Conservation (phyloP, 2,329 filamentous ascomycete species). For the Stagonosporopsis cucurbitacearum region DNA sequence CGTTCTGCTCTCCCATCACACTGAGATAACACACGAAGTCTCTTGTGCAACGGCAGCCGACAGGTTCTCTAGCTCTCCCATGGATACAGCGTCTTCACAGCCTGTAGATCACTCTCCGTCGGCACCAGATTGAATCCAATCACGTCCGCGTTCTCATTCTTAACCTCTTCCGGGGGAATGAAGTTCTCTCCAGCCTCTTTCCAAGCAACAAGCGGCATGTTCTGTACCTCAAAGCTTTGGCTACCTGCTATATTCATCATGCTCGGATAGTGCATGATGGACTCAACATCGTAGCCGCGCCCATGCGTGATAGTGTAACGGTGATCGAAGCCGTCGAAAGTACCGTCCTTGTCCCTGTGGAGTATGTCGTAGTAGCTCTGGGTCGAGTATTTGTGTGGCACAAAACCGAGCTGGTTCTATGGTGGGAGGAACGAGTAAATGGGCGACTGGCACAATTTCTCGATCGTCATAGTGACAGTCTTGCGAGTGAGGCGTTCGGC, state of each 20-base stretch:
- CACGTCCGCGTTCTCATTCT: not conserved
- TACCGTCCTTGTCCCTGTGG: not conserved
- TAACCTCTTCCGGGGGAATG: not conserved
- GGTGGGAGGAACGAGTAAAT: not conserved
- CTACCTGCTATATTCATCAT: not conserved
- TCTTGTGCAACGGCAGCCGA: not conserved
- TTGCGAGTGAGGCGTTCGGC: not conserved
- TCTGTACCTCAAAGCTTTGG: not conserved
- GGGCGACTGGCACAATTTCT: not conserved
- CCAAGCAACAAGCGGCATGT: not conserved
- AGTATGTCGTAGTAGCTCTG: not conserved
- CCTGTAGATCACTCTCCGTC: not conserved
- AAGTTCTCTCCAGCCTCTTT: not conserved
- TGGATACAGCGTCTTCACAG: conserved; percentile 2
- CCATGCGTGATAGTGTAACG: not conserved
- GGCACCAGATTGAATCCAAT: not conserved
- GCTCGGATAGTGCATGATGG: conserved; percentile 17
- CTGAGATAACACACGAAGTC: too few species aligned
- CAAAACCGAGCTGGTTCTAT: not conserved
- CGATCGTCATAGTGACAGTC: not conserved
- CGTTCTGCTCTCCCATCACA: too few species aligned
- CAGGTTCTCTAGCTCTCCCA: not conserved
- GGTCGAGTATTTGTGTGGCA: not conserved
- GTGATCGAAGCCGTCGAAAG: not conserved
- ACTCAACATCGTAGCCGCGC: conserved; percentile 2